phyloP scores from a whole-genome alignment of 108 stramenopile species.

The Heterococcus sp. region DNA sequence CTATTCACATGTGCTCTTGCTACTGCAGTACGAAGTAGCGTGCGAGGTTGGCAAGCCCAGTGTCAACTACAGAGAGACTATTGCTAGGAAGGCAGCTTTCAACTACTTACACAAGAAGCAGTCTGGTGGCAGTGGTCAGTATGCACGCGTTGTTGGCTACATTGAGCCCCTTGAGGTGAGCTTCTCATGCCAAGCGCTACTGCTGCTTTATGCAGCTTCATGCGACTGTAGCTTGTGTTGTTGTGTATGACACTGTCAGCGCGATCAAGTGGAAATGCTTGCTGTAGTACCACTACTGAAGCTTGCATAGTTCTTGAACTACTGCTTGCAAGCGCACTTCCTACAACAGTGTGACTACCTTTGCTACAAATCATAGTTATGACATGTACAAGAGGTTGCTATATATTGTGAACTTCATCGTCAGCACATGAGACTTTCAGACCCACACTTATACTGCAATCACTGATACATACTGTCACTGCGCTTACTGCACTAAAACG shows the following conservation, averaged over 20 bases:
- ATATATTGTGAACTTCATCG: not conserved
- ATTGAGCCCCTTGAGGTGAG: slow-evolving; percentile 74
- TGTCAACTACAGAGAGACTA: slow-evolving; percentile 98
- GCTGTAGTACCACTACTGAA: not conserved
- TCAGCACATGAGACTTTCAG: not conserved
- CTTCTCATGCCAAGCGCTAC: slow-evolving; percentile 41
- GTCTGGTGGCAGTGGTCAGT: slow-evolving; percentile 96
- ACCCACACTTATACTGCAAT: not conserved
- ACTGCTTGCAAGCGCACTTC: too few relatives aligned
- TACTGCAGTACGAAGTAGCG: slow-evolving; percentile 81
- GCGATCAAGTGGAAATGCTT: not conserved
- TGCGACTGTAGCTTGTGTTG: not conserved
- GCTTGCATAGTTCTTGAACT: not conserved
- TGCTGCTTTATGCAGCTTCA: not conserved
- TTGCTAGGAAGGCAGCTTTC: slow-evolving; percentile 72
- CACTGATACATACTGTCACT: not conserved
- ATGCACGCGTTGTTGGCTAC: slow-evolving; percentile 90
- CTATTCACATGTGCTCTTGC: not conserved
- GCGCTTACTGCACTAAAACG: not conserved
- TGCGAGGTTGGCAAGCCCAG: slow-evolving; percentile 82
- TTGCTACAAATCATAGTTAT: too few relatives aligned
- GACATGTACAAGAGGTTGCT: not conserved
- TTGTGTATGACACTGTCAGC: not conserved
- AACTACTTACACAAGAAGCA: slow-evolving; percentile 99
- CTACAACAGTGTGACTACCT: too few relatives aligned